Percentiles rank a stretch among this genome's conserved stretches.
These are phyloP conservation scores for Dictyostelium capitatum DNA, from an alignment of 78 protist species.

Conservation along the genomic window DNA sequence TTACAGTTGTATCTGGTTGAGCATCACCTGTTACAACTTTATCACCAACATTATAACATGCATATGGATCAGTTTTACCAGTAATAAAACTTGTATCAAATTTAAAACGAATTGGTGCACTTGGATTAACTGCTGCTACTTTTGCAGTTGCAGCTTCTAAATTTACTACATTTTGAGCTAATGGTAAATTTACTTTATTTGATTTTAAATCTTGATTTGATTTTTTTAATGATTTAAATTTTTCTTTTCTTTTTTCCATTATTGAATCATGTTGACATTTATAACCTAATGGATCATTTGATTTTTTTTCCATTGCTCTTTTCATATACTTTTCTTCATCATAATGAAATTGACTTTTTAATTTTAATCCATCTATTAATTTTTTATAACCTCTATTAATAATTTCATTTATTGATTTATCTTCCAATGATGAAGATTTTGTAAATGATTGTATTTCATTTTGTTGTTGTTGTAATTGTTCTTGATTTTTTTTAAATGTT, in stretches of 20 bases:
- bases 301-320: not conserved
- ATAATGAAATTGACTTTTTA: constrained; percentile 10
- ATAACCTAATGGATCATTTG: not conserved
- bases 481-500: not conserved
- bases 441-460: not conserved
- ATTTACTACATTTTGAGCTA: not conserved
- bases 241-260: not conserved
- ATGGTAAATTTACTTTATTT: not conserved
- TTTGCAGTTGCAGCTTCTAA: not conserved
- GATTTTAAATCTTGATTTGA: not conserved
- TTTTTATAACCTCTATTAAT: constrained; percentile 18
- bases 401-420: not conserved
- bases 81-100: constrained; percentile 10
- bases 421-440: not conserved
- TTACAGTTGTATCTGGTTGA: not conserved
- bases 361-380: constrained; percentile 19
- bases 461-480: not conserved
- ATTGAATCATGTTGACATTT: constrained; percentile 37
- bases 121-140: not conserved
- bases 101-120: constrained; percentile 20
- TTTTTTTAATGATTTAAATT: not conserved
- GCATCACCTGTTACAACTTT: not conserved
- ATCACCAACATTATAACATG: constrained; percentile 29
- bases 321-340: constrained; percentile 24
- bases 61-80: not conserved